Base-by-base conservation (phyloP, 441 rosid species). In the Manihot esculenta region DNA sequence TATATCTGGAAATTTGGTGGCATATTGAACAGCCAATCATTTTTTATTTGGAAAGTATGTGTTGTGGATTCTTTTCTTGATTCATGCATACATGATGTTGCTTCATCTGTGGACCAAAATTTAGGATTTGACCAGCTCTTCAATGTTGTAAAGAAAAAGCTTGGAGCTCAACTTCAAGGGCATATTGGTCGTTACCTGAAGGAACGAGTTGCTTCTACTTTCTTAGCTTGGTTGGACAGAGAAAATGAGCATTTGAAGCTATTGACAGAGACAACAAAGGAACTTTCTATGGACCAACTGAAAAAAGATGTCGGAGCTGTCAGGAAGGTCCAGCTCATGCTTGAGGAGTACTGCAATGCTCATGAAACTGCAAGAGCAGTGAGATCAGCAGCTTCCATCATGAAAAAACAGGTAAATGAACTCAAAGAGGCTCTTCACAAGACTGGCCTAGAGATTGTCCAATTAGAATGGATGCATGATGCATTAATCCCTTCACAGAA, bases 391-490 rank as follows among this genome's bases (percentile, higher is more conserved):
- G 97, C 91, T 75, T 84, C 86, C 64, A 74, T 78, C 24, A 89
- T 92, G 99, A 84, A 84, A 84, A 86, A 79, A 78, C 92, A 87
- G 83, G 89, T 84, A 63, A 86, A 83, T 80, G 97, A 95, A 71
- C 82, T 88, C 79, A 83, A 76, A 75, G 96, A 92, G 73, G 86
- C 86, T 85, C 84, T 89, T 75, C 82, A 83, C 74, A 88, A 87
- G 82, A 85, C 92, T 74, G 77, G 83, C 81, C 82, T 89, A 14
- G 99, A 93, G 84, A 87, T 95, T 78, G 84, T 92, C 69, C 96
- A 92, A 79, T 85, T 92, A 88, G 99, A 95, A 78, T 95, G 99
- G 99, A 85, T 92, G 91, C 84, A 89, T 77, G 92, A 92, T 74
- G 70, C 71, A 62, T 81, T 88, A 80, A 76, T 82, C 75, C 89